Base-by-base conservation (phyloP, 2,329 filamentous ascomycete species). In the Gaeumannomyces sp. region DNA sequence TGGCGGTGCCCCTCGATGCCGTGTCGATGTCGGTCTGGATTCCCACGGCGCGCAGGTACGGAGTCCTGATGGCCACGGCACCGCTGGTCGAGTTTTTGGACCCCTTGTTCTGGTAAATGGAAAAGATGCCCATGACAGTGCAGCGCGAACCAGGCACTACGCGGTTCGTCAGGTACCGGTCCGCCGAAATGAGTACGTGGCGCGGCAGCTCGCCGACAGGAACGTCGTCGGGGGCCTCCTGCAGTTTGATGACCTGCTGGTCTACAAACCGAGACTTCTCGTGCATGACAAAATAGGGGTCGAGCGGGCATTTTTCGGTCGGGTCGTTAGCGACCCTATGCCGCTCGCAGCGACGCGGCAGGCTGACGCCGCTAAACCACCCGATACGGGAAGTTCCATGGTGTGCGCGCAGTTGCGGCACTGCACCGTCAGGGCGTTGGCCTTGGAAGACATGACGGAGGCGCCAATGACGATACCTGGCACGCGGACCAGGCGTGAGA, bases 391-490 rank as follows among this genome's bases (percentile, higher is more conserved):
- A 22, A 98, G 78, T 29, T 85, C 83, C 68, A 91, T 83, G 38
- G 85, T 83, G 70, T 93, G 85, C 66, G 89, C 85, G 77, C 95
- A 99, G 72, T 88, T 93, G 68, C 93, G 87, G 80, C 95, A 99
- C 76, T 96, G 88, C 63, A 99, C 90, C 67, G 91, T 85, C 29
- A 99, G 83, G 31, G 88, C 83, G 8, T 93, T 97, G 6, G 95
- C 92, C 80, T 99, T 98, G 16, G 94, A 98, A 2, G 93, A 97
- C 76, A 98, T 89, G 25, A 96, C 96, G 1, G 94, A 97, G 60
- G 95, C 95, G 60, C 95, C 94, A 69, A 99, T 99, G 66, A 99
- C 92, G 69, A 99, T 99, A 62, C 95, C 96, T 0, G 95, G 95
- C 65, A 99, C 96, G 65, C 94, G 88, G 56, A 99, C 94, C n/a